These are phyloP conservation scores for Penicillium sp. DNA, from an alignment of 2,329 filamentous ascomycete species.

Conservation along the genomic window DNA sequence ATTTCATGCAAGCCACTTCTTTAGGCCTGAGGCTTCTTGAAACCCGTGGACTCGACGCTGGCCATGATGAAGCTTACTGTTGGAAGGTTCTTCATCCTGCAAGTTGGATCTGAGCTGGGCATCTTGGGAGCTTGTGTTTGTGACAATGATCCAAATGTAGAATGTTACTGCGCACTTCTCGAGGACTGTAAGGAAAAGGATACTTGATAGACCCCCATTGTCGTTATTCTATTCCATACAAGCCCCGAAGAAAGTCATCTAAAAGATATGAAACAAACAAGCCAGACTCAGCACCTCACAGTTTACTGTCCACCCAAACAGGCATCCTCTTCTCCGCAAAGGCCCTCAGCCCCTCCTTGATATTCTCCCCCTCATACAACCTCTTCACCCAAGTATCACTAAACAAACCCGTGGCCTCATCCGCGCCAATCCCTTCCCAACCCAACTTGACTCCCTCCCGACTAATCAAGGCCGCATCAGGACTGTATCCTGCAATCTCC, in stretches of 20 bases:
- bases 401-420: constrained; percentile 59
- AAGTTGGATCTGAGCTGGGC: too few species aligned
- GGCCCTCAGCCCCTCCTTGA: constrained; percentile 69
- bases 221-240: background rate
- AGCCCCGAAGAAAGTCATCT: background rate
- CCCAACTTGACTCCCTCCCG: constrained; percentile 69
- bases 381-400: constrained; percentile 58
- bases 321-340: constrained; percentile 75
- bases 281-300: constrained; percentile 21
- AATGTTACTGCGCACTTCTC: too few species aligned
- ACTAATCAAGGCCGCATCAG: constrained; percentile 72
- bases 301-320: constrained; percentile 53
- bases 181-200: too few species aligned
- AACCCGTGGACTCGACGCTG: too few species aligned
- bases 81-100: too few species aligned
- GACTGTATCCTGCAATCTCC: constrained; percentile 64
- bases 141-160: too few species aligned
- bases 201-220: too few species aligned
- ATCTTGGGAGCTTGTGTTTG: too few species aligned
- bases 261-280: background rate
- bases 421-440: constrained; percentile 67
- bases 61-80: too few species aligned
- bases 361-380: constrained; percentile 67
- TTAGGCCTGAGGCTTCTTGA: too few species aligned
- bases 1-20: too few species aligned